Base-by-base conservation (phyloP, 192 early-diverging fungal species). In the Ramicandelaber brevisporus region DNA sequence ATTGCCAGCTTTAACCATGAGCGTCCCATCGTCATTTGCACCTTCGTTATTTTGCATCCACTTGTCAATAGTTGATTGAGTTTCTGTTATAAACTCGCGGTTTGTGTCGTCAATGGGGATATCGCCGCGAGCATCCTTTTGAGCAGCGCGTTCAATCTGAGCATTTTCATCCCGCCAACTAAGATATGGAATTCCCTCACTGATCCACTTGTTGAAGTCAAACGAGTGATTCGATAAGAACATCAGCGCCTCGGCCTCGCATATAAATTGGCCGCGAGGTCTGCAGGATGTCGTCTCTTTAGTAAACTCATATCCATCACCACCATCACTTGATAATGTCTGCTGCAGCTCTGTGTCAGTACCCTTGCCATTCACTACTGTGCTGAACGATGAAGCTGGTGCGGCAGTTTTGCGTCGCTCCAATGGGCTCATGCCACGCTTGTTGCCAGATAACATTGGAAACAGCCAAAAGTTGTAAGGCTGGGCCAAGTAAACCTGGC, bases 381-480 rank as follows among this genome's bases (percentile, higher is more conserved):
- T 34, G n/a, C n/a, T n/a, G n/a, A n/a, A n/a, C n/a, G n/a, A n/a
- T n/a, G n/a, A n/a, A n/a, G n/a, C n/a, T n/a, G n/a, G n/a, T n/a
- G n/a, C n/a, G n/a, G n/a, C n/a, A n/a, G n/a, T n/a, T n/a, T n/a
- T n/a, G n/a, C n/a, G n/a, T n/a, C n/a, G n/a, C 26, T 46, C 44
- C 14, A 46, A 30, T 3, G 40, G 40, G 12, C 36, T 20, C 14
- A 33, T 37, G 17, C 40, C 38, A 9, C 43, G 34, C 9, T 25
- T 36, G 11, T 43, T 39, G 17, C 37, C 44, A n/a, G n/a, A n/a
- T n/a, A n/a, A n/a, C n/a, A n/a, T n/a, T 5, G 81, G 81, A 34
- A 96, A 90, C 9, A 85, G 63, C 36, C 76, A 82, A 30, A 85
- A 83, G 35, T 85, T 96, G 57, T 78, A 90, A 4, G 89, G 68